A percentile compares a stretch with the other conserved stretches of the same genome.
phyloP scores from a whole-genome alignment of 441 rosid species.

The Adansonia madagascariensis region DNA sequence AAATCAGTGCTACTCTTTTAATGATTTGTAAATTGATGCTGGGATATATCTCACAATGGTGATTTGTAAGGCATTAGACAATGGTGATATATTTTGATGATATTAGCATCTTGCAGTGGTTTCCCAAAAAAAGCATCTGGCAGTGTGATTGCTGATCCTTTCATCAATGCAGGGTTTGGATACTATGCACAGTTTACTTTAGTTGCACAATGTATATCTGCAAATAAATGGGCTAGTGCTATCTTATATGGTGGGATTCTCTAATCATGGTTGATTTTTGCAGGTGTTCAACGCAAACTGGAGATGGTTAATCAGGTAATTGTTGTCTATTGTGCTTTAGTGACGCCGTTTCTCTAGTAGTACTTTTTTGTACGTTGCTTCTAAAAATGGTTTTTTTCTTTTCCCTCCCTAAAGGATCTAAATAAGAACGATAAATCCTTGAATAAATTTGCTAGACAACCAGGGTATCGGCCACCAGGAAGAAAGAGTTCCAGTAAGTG shows the following conservation, averaged over 20 bases:
- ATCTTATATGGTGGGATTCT: background rate
- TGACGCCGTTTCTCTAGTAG: background rate
- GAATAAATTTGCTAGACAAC: conserved; percentile 48
- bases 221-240: too few species aligned
- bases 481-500: conserved; percentile 81
- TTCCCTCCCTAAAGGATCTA: conserved; percentile 45
- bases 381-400: background rate
- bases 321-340: background rate
- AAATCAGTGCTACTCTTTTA: too few species aligned
- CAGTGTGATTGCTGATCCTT: too few species aligned
- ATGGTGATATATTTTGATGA: too few species aligned
- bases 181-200: too few species aligned
- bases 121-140: too few species aligned
- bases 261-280: conserved; percentile 13
- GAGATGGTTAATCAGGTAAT: conserved; percentile 63
- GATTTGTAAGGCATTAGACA: too few species aligned
- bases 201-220: too few species aligned
- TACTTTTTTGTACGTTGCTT: background rate
- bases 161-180: too few species aligned
- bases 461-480: conserved; percentile 69
- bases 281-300: conserved; percentile 70
- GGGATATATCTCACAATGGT: too few species aligned
- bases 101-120: too few species aligned
- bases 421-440: conserved; percentile 50
- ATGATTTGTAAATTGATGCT: too few species aligned